Evolutionary conservation across 2,329 filamentous ascomycete genomes (phyloP).

Genomic region (Microascus cirrosus): DNA sequence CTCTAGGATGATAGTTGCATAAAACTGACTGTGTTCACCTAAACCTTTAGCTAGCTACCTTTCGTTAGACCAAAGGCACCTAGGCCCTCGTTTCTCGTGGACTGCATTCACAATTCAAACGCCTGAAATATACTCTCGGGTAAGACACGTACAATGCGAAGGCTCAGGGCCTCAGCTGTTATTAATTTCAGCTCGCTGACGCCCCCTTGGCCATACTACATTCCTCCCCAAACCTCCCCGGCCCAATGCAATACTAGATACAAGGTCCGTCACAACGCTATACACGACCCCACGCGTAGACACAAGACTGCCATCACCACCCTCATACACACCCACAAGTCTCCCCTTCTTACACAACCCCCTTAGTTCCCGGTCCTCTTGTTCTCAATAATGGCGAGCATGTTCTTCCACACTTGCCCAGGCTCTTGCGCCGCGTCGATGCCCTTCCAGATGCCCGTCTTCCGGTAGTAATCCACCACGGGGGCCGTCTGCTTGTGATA

Average conservation of each 20-base stretch:
- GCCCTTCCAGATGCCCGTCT: slow-evolving; percentile 91
- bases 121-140: too few species aligned
- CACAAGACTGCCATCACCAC: neutral
- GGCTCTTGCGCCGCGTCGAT: slow-evolving; percentile 95
- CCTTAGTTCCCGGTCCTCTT: slow-evolving; percentile 22
- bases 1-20: too few species aligned
- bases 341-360: neutral
- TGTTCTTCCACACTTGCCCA: slow-evolving; percentile 86
- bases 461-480: slow-evolving; percentile 93
- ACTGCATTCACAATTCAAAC: too few species aligned
- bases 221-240: neutral
- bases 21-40: too few species aligned
- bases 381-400: slow-evolving; percentile 73
- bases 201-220: neutral
- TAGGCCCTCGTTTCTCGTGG: too few species aligned
- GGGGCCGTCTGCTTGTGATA: slow-evolving; percentile 92
- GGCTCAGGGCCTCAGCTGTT: neutral
- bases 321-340: neutral
- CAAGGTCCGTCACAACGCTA: neutral
- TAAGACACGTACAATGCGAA: neutral
- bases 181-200: neutral
- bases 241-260: neutral
- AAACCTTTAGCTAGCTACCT: too few species aligned
- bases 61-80: too few species aligned
- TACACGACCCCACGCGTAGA: neutral